phyloP scores from a whole-genome alignment of 371 early-diverging fungal species.

The Syncephalastrum contaminatum region DNA sequence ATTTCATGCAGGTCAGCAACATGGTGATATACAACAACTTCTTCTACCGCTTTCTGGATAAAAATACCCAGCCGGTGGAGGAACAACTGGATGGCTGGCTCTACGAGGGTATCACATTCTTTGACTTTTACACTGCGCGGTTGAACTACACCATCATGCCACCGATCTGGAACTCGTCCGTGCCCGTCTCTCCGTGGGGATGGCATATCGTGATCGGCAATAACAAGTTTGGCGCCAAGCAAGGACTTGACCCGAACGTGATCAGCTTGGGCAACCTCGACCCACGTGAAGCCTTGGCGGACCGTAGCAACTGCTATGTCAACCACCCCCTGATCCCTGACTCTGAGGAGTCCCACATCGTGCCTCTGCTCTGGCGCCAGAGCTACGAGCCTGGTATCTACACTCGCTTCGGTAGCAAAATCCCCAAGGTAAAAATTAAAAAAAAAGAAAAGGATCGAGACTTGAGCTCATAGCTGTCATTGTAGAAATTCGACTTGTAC shows the following conservation, averaged over 20 bases:
- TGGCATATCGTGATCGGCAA: conserved; percentile 29
- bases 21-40: conserved; percentile 42
- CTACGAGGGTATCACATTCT: conserved; percentile 44
- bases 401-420: conserved; percentile 23
- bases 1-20: conserved; percentile 39
- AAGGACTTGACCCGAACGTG: conserved; percentile 35
- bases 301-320: conserved; percentile 39
- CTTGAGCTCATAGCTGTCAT: background rate
- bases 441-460: background rate
- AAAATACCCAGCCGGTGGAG: conserved; percentile 18
- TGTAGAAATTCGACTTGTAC: conserved; percentile 19
- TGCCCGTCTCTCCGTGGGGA: conserved; percentile 39
- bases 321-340: conserved; percentile 28
- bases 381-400: conserved; percentile 18
- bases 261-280: conserved; percentile 44
- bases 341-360: conserved; percentile 2
- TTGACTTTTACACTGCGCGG: conserved; percentile 46
- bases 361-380: conserved; percentile 38
- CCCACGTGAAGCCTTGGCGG: conserved; percentile 22
- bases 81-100: conserved; percentile 33
- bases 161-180: conserved; percentile 39
- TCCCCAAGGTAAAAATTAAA: conserved; percentile 26
- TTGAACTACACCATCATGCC: conserved; percentile 34
- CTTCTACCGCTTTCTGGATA: conserved; percentile 32
- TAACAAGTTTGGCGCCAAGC: conserved; percentile 37